Base-by-base conservation (phyloP, 1,284 basidiomycete species). In the Peniophora sp. region DNA sequence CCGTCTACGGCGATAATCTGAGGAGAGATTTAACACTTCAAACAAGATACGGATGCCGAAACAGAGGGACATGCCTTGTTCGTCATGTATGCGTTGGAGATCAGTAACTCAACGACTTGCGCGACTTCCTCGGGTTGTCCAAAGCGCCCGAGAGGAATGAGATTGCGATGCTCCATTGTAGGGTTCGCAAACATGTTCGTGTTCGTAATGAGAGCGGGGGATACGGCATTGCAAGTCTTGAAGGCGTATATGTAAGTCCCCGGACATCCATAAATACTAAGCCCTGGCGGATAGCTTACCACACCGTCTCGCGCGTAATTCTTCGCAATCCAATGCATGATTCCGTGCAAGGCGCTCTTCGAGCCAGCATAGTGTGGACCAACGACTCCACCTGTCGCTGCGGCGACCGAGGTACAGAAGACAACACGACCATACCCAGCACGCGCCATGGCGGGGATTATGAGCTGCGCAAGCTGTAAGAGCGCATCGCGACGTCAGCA, bases 1-100 rank as follows among this genome's bases (percentile, higher is more conserved):
- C 89, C 79, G 66, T 81, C 79, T 55, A 85, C 87, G 65, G 81
- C 79, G 64, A 83, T 75, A 72, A 93, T 84, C 72, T 83, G 84
- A 5, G 14, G 27, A 32, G 5, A 32, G 12, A n/a, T 9, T 23
- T 9, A 17, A 34, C 39, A 20, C 22, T 35, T 25, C 23, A 2
- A 16, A 36, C 16, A 44, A 34, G 49, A 25, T 19, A 41, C 49
- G 11, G 8, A 44, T 24, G 47, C 12, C 3, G 19, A 35, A 35
- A 49, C 47, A 34, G 41, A 12, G 23, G 43, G 23, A 20, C 25
- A 11, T 38, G 74, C 77, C 69, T 80, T 78, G 65, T 79, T 77
- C 16, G 76, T 78, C 71, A 79, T 75, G 51, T 78, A 79, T 3
- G 63, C 66, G 55, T 78, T 79, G 2, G 65, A 70, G 2, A 71